Percentiles rank a stretch among this genome's conserved stretches.
These are phyloP conservation scores for Suillus brevipes DNA, from an alignment of 768 basidiomycete genomes.

Conservation along the genomic window DNA sequence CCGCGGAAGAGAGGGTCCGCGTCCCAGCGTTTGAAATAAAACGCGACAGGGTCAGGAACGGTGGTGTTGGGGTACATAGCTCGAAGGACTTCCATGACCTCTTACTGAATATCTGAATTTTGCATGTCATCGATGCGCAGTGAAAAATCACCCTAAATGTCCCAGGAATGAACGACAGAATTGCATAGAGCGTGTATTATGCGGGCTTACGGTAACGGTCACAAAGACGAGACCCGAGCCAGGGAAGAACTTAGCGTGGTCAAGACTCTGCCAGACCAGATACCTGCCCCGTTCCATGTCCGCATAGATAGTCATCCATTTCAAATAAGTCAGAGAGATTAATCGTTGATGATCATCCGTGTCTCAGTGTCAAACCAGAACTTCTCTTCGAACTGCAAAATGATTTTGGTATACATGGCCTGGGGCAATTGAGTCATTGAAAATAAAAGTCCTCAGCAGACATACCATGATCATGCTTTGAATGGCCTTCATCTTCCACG, in stretches of 20 bases:
- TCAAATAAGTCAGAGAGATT: neutral
- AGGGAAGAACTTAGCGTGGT: constrained; percentile 56
- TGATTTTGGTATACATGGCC: constrained; percentile 68
- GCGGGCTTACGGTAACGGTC: constrained; percentile 26
- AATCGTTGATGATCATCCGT: neutral
- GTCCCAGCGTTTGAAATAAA: constrained; percentile 58
- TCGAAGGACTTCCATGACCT: constrained; percentile 57
- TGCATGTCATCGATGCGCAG: constrained; percentile 56
- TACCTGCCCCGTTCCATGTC: constrained; percentile 59
- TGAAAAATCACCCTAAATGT: constrained; percentile 58
- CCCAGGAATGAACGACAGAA: neutral
- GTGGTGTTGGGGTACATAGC: constrained; percentile 57
- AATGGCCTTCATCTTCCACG: constrained; percentile 66
- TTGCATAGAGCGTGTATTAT: neutral
- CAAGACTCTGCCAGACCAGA: constrained; percentile 68
- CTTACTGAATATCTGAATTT: constrained; percentile 45
- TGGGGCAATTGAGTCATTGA: constrained; percentile 15
- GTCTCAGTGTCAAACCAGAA: constrained; percentile 59
- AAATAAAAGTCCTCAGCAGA: neutral
- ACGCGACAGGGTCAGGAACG: constrained; percentile 56
- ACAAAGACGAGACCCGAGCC: constrained; percentile 50
- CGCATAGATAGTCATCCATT: constrained; percentile 51
- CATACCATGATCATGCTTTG: constrained; percentile 60
- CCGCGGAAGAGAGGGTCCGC: constrained; percentile 43
- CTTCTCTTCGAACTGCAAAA: constrained; percentile 58